These are phyloP conservation scores for Gigaspora rosea DNA, from an alignment of 192 early-diverging fungal species.

Conservation along the genomic window DNA sequence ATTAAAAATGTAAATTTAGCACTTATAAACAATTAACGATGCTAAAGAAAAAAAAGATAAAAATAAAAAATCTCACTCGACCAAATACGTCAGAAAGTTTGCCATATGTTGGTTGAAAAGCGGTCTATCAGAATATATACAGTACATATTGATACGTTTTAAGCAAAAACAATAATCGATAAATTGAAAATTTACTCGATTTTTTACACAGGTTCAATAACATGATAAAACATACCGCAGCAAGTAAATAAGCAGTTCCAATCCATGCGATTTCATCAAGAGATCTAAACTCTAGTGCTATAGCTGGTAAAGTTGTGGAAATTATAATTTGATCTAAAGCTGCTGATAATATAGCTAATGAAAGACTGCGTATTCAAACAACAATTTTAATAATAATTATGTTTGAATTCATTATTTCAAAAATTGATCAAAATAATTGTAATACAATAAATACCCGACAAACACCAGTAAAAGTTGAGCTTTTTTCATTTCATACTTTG, in stretches of 20 bases:
- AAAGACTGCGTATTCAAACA: slow-evolving; percentile 40
- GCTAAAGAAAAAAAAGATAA: too few relatives aligned
- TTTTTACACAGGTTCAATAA: neutral
- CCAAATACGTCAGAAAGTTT: slow-evolving; percentile 76
- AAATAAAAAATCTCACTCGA: slow-evolving; percentile 8
- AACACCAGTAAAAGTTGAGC: too few relatives aligned
- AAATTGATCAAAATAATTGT: too few relatives aligned
- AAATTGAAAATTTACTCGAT: neutral
- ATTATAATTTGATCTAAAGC: slow-evolving; percentile 84
- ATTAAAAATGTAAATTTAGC: too few relatives aligned
- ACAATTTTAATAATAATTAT: too few relatives aligned
- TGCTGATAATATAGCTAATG: slow-evolving; percentile 68
- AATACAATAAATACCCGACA: too few relatives aligned
- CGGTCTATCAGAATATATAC: slow-evolving; percentile 42
- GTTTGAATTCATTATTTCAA: too few relatives aligned
- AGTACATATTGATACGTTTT: neutral
- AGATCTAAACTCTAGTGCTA: slow-evolving; percentile 69
- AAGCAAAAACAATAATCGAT: neutral
- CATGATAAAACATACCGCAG: slow-evolving; percentile 23
- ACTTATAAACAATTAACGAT: too few relatives aligned
- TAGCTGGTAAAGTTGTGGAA: slow-evolving; percentile 68
- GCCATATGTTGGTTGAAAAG: slow-evolving; percentile 79
- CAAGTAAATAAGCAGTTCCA: slow-evolving; percentile 70
- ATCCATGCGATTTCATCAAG: slow-evolving; percentile 79
- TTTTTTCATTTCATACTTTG: too few relatives aligned